phyloP scores from a whole-genome alignment of 805 yeast species.

The Hanseniaspora occidentalis region DNA sequence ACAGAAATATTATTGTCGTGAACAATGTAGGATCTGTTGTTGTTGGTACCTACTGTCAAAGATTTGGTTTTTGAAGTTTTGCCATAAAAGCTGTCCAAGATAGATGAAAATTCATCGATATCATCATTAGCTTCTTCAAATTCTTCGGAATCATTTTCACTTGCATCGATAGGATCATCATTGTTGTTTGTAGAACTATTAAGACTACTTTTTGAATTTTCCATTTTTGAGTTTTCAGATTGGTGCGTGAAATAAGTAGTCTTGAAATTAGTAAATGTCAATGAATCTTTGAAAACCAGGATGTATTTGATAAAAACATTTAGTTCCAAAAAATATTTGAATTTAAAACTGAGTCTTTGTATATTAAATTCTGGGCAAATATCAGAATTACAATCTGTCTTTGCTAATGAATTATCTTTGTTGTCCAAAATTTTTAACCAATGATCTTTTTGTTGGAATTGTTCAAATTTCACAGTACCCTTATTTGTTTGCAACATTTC shows the following conservation, averaged over 20 bases:
- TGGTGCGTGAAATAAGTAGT: constrained; percentile 35
- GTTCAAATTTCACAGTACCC: too few species aligned
- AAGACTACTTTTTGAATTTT: constrained; percentile 47
- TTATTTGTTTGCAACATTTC: too few species aligned
- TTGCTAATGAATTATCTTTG: constrained; percentile 22
- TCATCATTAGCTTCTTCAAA: constrained; percentile 28
- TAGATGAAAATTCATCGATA: constrained; percentile 3
- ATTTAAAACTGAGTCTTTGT: constrained; percentile 41
- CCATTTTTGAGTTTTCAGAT: constrained; percentile 34
- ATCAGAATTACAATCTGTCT: constrained; percentile 30
- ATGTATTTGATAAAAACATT: constrained; percentile 46
- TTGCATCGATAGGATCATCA: too few species aligned
- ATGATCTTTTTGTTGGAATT: constrained; percentile 9
- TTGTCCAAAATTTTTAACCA: constrained; percentile 17
- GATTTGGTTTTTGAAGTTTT: constrained; percentile 26
- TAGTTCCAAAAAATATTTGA: constrained; percentile 36
- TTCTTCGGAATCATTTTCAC: constrained; percentile 24
- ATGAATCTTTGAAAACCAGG: constrained; percentile 35
- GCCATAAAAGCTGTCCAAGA: constrained; percentile 7
- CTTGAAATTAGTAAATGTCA: constrained; percentile 40
- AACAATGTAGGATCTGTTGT: constrained; percentile 65
- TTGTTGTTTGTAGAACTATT: too few species aligned
- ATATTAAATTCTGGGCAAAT: constrained; percentile 58
- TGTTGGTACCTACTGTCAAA: constrained; percentile 56
- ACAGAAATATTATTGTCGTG: constrained; percentile 75